These are phyloP conservation scores for Coniosporium apollinis DNA, from an alignment of 495 filamentous ascomycete genomes.

Conservation along the genomic window DNA sequence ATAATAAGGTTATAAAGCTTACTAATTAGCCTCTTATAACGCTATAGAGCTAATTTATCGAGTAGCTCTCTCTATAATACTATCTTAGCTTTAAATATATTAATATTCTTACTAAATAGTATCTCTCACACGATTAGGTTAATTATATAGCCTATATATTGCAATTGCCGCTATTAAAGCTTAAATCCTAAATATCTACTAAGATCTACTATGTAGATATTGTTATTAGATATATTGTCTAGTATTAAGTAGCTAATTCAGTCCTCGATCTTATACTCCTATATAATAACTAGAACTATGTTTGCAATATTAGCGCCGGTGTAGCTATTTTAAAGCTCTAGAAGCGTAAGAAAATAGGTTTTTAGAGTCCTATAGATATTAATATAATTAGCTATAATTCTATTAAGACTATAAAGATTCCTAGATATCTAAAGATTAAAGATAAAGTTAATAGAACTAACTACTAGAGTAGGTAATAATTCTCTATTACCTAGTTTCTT, in stretches of 20 bases:
- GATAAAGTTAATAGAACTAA: no score
- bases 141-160: conserved; percentile 7
- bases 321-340: neutral
- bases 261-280: conserved; percentile 1
- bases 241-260: conserved; percentile 7
- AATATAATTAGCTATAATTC: conserved; percentile 3
- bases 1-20: conserved; percentile 10
- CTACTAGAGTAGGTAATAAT: no score
- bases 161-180: conserved; percentile 2
- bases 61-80: conserved; percentile 1
- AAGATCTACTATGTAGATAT: conserved; percentile 1
- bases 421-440: no score
- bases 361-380: neutral
- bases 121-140: conserved; percentile 6
- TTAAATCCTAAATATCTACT: conserved; percentile 4
- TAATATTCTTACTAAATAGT: conserved; percentile 1
- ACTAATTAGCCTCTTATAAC: conserved; percentile 3
- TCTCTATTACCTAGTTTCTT: no score
- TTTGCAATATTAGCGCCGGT: conserved; percentile 3
- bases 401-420: conserved; percentile 2
- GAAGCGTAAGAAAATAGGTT: conserved; percentile 1
- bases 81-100: conserved; percentile 1
- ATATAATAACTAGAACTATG: conserved; percentile 1
- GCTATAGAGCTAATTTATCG: conserved; percentile 2
- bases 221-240: conserved; percentile 6